Conservation (phyloP, 768 basidiomycete species). For the Leccinum rimulosum region DNA sequence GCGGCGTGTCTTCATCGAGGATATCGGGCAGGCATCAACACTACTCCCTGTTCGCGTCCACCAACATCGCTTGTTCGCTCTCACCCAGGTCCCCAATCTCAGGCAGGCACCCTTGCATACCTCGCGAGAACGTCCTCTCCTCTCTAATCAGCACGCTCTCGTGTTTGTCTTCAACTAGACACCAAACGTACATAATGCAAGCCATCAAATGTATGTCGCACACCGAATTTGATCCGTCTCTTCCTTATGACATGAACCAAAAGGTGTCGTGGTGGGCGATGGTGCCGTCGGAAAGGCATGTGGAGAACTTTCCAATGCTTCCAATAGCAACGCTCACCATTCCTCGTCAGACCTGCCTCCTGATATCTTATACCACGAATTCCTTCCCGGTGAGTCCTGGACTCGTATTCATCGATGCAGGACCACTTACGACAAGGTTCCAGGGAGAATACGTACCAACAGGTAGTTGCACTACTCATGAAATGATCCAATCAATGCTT, state of each 20-base stretch:
- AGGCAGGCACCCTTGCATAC: slow-evolving; percentile 5
- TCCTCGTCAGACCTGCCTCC: slow-evolving; percentile 79
- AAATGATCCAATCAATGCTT: slow-evolving; percentile 5
- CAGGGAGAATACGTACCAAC: slow-evolving; percentile 98
- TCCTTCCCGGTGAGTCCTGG: slow-evolving; percentile 78
- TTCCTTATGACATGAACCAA: slow-evolving; percentile 31
- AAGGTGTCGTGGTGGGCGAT: slow-evolving; percentile 98
- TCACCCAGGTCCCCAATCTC: neutral
- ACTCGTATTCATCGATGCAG: slow-evolving; percentile 12
- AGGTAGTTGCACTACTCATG: slow-evolving; percentile 44
- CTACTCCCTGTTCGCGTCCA: slow-evolving; percentile 19
- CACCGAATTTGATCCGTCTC: slow-evolving; percentile 9
- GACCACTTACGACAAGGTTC: slow-evolving; percentile 17
- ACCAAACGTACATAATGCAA: slow-evolving; percentile 54
- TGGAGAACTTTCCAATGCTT: slow-evolving; percentile 12
- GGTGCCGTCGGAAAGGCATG: slow-evolving; percentile 97
- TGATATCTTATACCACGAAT: slow-evolving; percentile 99
- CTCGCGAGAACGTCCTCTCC: slow-evolving; percentile 9
- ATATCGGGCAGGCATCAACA: slow-evolving; percentile 28
- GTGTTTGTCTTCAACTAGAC: slow-evolving; percentile 15
- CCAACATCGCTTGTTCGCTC: slow-evolving; percentile 1
- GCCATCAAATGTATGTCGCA: slow-evolving; percentile 81
- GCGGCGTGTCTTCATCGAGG: slow-evolving; percentile 26
- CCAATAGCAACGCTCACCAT: slow-evolving; percentile 13
- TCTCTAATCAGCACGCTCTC: slow-evolving; percentile 13